Base-by-base conservation (phyloP, 306 rosid species). In the Lotus japonicus region DNA sequence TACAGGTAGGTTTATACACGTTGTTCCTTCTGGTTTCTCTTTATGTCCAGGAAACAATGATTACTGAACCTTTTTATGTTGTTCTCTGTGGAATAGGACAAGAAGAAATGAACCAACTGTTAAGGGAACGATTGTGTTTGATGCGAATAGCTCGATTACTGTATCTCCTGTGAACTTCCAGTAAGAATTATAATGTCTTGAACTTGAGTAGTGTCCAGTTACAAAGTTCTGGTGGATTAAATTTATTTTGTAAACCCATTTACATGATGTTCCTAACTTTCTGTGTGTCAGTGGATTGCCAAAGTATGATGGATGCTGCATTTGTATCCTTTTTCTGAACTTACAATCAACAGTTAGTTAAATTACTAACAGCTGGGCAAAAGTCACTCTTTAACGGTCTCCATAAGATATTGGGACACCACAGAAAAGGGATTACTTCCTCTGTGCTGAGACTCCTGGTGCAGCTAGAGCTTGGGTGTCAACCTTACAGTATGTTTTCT, bases 401-500 rank as follows among this genome's bases (percentile, higher is more conserved):
- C 59, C 44, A 52, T 23, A 69, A 91, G 97, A 88, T 73, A 86
- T 91, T 61, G 96, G 97, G 44, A 91, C 95, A 35, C 97, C 97
- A 7, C 97, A 88, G 85, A 91, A 87, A 78, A 84, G 83, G 71
- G 97, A 91, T 77, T 87, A 88, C 80, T 88, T 91, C 77, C 96
- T 91, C 54, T 91, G 97, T 87, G 96, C 97, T 1, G 96, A 91
- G 85, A 91, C 97, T 77, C 87, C 96, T 64, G 94, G 84, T 75
- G 96, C 97, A 33, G 96, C 97, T 58, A 89, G 87, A 84, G 97
- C 97, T 45, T 91, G 97, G 97, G 97, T 89, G 39, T 76, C 86
- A 70, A 88, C 97, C 11, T 80, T 91, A 70, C 96, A 89, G 97
- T 91, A 84, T 79, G 97, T 85, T 74, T 38, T 44, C 36, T 6